phyloP scores from a whole-genome alignment of 345 rosid genomes.

The Moringa oleifera region DNA sequence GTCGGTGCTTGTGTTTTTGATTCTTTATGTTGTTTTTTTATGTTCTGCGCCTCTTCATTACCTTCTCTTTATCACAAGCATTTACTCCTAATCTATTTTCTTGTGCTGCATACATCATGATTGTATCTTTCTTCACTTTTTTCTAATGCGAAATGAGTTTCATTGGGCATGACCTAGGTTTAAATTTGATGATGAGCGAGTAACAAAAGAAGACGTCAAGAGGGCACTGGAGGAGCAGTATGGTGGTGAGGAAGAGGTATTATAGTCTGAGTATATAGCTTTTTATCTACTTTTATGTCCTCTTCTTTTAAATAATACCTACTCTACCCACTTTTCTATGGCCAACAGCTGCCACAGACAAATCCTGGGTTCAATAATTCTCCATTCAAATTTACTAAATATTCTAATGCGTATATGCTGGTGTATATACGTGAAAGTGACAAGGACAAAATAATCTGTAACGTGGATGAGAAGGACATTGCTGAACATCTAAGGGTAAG shows the following conservation, averaged over 20 bases:
- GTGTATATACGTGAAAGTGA: constrained; percentile 64
- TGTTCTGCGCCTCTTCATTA: no score
- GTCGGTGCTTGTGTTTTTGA: no score
- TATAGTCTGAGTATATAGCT: neutral
- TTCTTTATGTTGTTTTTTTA: no score
- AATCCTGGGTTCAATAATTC: constrained; percentile 62
- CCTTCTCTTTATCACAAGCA: no score
- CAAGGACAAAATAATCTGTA: constrained; percentile 61
- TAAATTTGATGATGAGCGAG: constrained; percentile 67
- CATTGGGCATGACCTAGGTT: constrained; percentile 26
- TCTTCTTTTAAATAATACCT: neutral
- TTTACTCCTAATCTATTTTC: no score
- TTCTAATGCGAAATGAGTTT: no score
- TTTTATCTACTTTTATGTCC: neutral
- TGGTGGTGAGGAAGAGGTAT: constrained; percentile 75
- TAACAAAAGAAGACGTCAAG: constrained; percentile 54
- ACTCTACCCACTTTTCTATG: constrained; percentile 2
- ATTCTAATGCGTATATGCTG: constrained; percentile 71
- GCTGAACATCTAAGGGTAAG: constrained; percentile 63
- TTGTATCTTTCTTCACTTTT: neutral
- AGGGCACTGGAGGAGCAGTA: constrained; percentile 69
- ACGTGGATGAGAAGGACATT: constrained; percentile 65
- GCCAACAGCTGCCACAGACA: constrained; percentile 49
- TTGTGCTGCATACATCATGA: no score
- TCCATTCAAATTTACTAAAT: constrained; percentile 58